Evolutionary conservation across 495 filamentous ascomycete species (phyloP).

Genomic region (Xylona heveae): DNA sequence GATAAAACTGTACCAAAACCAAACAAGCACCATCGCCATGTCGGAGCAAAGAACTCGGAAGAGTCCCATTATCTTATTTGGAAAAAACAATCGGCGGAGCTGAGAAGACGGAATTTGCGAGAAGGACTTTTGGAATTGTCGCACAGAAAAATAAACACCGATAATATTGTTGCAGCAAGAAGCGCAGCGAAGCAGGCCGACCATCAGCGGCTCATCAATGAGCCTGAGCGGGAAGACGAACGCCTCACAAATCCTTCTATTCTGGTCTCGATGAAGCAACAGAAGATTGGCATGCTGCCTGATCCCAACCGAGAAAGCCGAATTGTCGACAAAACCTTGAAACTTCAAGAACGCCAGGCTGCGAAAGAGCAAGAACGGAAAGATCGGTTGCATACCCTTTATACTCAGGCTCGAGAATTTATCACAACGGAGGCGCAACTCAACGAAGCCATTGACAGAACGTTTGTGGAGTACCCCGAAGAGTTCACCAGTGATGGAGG

Average conservation of each 20-base stretch:
- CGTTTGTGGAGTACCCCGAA: slow-evolving; percentile 2
- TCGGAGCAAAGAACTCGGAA: slow-evolving; percentile 9
- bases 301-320: slow-evolving; percentile 7
- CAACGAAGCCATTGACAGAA: slow-evolving; percentile 4
- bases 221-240: slow-evolving; percentile 36
- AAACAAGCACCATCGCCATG: slow-evolving; percentile 17
- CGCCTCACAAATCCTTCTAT: slow-evolving; percentile 33
- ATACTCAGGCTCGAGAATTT: slow-evolving; percentile 7
- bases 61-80: slow-evolving; percentile 31
- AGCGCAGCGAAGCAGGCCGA: slow-evolving; percentile 17
- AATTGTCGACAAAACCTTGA: slow-evolving; percentile 1
- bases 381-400: slow-evolving; percentile 5
- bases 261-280: slow-evolving; percentile 18
- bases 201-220: slow-evolving; percentile 23
- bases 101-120: slow-evolving; percentile 37
- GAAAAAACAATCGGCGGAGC: slow-evolving; percentile 37
- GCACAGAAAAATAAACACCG: slow-evolving; percentile 27
- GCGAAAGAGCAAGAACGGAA: slow-evolving; percentile 12
- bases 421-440: slow-evolving; percentile 8
- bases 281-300: slow-evolving; percentile 12
- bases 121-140: slow-evolving; percentile 38
- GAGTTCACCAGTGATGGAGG: not conserved
- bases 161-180: slow-evolving; percentile 16
- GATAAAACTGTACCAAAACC: slow-evolving; percentile 22
- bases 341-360: slow-evolving; percentile 10